Conservation (phyloP, 148 eudicot species). For the Mesembryanthemum crystallinum region DNA sequence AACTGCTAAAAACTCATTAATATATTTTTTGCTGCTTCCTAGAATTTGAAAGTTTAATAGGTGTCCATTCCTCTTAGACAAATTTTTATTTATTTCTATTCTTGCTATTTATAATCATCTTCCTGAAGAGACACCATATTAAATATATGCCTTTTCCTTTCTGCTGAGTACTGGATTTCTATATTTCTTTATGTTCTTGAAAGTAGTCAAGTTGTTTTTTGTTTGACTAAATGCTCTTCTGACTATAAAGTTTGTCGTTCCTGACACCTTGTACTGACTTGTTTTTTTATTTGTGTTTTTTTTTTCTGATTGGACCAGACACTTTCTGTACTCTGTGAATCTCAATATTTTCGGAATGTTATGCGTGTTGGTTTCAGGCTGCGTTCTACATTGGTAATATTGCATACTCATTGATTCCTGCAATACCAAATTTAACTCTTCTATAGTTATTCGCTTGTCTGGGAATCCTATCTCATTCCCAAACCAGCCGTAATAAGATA, state of each 20-base stretch:
- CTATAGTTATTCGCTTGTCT: neutral
- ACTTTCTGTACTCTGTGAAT: slow-evolving; percentile 55
- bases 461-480: neutral
- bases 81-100: neutral
- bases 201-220: neutral
- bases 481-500: neutral
- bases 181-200: neutral
- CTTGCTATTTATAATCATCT: neutral
- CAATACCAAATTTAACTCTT: neutral
- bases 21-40: too few relatives aligned
- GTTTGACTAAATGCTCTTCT: neutral
- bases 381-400: slow-evolving; percentile 46
- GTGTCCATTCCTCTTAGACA: neutral
- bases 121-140: neutral
- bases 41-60: too few relatives aligned
- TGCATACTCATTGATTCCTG: neutral
- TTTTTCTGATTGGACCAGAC: slow-evolving; percentile 35
- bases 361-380: slow-evolving; percentile 62
- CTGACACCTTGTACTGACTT: neutral
- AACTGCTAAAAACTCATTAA: too few relatives aligned
- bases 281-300: neutral
- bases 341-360: slow-evolving; percentile 59
- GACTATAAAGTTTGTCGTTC: neutral
- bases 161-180: neutral
- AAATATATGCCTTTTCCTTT: neutral